A percentile compares a stretch with the other conserved stretches of the same genome.
phyloP scores from a whole-genome alignment of 768 basidiomycete species.

The Leccinum truebloodii region DNA sequence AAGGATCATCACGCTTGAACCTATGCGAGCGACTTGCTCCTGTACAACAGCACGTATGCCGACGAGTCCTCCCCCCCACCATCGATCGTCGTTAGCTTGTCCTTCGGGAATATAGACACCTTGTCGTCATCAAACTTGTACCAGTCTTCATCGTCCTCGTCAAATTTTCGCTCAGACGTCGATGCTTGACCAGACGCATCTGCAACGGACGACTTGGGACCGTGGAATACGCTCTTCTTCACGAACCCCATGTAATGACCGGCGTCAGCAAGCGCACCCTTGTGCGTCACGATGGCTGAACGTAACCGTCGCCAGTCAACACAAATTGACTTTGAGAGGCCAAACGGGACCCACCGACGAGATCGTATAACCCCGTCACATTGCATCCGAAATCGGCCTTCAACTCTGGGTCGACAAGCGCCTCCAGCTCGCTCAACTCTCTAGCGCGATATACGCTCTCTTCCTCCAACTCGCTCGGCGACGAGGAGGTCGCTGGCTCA shows the following conservation, averaged over 20 bases:
- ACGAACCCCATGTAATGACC: conserved; percentile 96
- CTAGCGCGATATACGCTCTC: conserved; percentile 63
- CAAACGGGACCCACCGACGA: conserved; percentile 64
- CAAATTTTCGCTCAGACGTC: conserved; percentile 24
- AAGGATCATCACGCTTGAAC: conserved; percentile 5
- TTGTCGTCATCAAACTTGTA: conserved; percentile 98
- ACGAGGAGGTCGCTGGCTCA: conserved; percentile 36
- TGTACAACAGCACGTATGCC: conserved; percentile 89
- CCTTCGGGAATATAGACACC: conserved; percentile 81
- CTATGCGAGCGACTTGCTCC: conserved; percentile 51
- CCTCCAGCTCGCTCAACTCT: conserved; percentile 67
- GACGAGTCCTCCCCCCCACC: conserved; percentile 91
- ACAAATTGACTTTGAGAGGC: neutral
- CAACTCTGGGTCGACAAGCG: conserved; percentile 61
- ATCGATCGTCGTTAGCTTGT: conserved; percentile 81
- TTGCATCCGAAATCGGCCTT: conserved; percentile 74
- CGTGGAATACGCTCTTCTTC: conserved; percentile 72
- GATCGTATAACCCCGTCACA: conserved; percentile 83
- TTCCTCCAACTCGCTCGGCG: conserved; percentile 48
- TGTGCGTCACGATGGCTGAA: conserved; percentile 92
- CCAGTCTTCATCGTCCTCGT: conserved; percentile 80
- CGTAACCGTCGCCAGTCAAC: neutral
- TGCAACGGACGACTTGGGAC: conserved; percentile 12
- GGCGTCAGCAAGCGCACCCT: conserved; percentile 91
- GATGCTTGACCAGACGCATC: conserved; percentile 11